Evolutionary conservation across 768 basidiomycete species (phyloP), one percentile per base, ranked within the genome.

Genomic region (Agrocybe praecox): DNA sequence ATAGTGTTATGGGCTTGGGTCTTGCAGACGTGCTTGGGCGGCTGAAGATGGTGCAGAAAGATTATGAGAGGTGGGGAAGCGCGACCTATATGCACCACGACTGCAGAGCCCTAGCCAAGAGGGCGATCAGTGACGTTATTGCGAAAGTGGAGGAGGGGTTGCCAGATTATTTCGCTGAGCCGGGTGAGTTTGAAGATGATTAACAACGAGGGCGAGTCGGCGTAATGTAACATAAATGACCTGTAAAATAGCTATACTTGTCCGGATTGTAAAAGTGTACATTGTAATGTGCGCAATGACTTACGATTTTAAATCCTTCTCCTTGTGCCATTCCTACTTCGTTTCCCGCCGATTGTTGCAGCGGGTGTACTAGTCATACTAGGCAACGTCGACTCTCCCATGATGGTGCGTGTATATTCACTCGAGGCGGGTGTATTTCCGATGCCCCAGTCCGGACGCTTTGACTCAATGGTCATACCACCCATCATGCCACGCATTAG

Each of bases 21-120:
- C 69, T 83, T 2, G 85, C 87, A 29, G 87, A 91, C 64, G 86
- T 90, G 32, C 67, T 88, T 5, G 90, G 89, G 33, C 79, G 85
- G 56, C 67, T 91, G 62, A 81, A 73, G 64, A 75, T 82, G 56
- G 77, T 91, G 33, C 72, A 83, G 62, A 86, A 84, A 70, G 87
- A 89, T 53, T 87, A 86, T 56, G 88, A 89, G 55, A 75, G 83
- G 52, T 86, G 85, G 84, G 87, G 88, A 2, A 82, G 80, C 56
- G 85, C 84, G 56, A 84, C 86, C n/a, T 88, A 89, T 65, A 90
- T 90, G 89, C 87, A 90, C 62, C 85, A 83, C 55, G 89, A 90
- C 55, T 91, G 89, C 72, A 78, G 86, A 65, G 69, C 74, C 63
- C 69, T 74, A 19, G 89, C 88, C 21, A 80, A 80, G 67, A 79